These are phyloP conservation scores for Trichophaea hybrida DNA, from an alignment of 2,329 filamentous ascomycete species.

Conservation along the genomic window DNA sequence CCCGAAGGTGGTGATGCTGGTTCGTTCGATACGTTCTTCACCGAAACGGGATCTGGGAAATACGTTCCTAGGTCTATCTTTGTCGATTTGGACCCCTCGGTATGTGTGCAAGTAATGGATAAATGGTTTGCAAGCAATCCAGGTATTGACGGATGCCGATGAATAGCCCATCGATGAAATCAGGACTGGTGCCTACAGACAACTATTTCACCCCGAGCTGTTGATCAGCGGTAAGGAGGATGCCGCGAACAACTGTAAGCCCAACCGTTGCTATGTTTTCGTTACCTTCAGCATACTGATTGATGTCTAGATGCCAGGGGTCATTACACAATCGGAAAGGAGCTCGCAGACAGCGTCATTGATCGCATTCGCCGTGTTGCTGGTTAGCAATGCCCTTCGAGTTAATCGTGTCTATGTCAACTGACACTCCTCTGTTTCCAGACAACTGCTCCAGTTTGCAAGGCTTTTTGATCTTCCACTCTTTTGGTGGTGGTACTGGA, in stretches of 20 bases:
- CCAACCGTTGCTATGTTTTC: not conserved
- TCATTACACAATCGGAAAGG: slow-evolving; percentile 55
- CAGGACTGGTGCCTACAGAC: slow-evolving; percentile 46
- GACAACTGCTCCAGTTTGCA: slow-evolving; percentile 53
- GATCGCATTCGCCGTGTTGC: slow-evolving; percentile 50
- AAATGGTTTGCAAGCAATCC: not conserved
- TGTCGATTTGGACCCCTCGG: slow-evolving; percentile 50
- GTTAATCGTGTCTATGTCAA: not conserved
- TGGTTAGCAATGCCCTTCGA: slow-evolving; percentile 33
- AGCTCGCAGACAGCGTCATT: slow-evolving; percentile 48
- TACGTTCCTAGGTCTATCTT: slow-evolving; percentile 55
- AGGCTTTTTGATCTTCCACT: slow-evolving; percentile 55
- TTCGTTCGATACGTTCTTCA: slow-evolving; percentile 53
- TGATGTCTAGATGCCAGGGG: slow-evolving; percentile 43
- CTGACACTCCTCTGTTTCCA: slow-evolving; percentile 26
- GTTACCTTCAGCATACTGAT: not conserved
- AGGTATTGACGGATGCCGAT: not conserved
- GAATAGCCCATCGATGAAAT: slow-evolving; percentile 50
- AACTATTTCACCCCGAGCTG: slow-evolving; percentile 51
- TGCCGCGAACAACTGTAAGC: slow-evolving; percentile 51
- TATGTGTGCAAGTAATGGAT: slow-evolving; percentile 28
- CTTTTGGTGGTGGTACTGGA: slow-evolving; percentile 52
- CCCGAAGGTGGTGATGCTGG: slow-evolving; percentile 39
- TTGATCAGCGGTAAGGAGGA: slow-evolving; percentile 56
- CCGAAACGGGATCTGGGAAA: slow-evolving; percentile 49